A percentile compares a stretch with the other conserved stretches of the same genome.
Evolutionary conservation across 805 yeast species (phyloP).

Genomic region (Candida hispaniensis): DNA sequence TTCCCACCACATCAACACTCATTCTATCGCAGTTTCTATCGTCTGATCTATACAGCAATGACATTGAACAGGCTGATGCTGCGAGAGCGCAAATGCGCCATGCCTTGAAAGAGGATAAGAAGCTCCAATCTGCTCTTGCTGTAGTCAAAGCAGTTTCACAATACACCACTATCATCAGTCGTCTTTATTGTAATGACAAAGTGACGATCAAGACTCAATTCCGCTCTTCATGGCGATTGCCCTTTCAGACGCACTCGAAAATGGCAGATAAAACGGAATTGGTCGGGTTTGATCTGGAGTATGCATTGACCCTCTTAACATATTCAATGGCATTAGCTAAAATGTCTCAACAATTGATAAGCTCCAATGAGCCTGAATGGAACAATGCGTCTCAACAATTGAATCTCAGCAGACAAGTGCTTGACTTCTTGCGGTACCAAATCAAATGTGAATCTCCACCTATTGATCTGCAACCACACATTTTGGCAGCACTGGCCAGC

Average conservation of each 20-base stretch:
- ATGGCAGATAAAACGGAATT: conserved; percentile 16
- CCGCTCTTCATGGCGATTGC: conserved; percentile 24
- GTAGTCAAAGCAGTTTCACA: conserved; percentile 25
- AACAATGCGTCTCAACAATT: conserved; percentile 25
- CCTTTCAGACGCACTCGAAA: conserved; percentile 18
- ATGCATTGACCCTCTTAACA: conserved; percentile 22
- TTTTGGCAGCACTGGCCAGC: conserved; percentile 21
- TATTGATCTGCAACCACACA: conserved; percentile 21
- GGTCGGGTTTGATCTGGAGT: conserved; percentile 20
- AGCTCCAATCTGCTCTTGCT: conserved; percentile 21
- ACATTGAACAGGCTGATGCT: conserved; percentile 24
- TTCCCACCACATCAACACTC: conserved; percentile 27
- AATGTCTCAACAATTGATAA: conserved; percentile 18
- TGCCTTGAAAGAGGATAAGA: conserved; percentile 25
- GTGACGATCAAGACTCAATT: conserved; percentile 18
- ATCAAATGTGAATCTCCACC: conserved; percentile 16
- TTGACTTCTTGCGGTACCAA: conserved; percentile 20
- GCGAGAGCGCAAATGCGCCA: conserved; percentile 26
- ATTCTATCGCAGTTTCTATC: conserved; percentile 20
- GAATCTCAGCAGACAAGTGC: conserved; percentile 22
- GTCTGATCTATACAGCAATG: conserved; percentile 20
- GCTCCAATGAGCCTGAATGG: conserved; percentile 18
- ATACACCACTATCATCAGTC: too few species aligned
- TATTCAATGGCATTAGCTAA: conserved; percentile 20
- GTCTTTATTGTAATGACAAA: conserved; percentile 21